These are phyloP conservation scores for Xylaria telfairii DNA, from an alignment of 495 filamentous ascomycete genomes.

Conservation along the genomic window DNA sequence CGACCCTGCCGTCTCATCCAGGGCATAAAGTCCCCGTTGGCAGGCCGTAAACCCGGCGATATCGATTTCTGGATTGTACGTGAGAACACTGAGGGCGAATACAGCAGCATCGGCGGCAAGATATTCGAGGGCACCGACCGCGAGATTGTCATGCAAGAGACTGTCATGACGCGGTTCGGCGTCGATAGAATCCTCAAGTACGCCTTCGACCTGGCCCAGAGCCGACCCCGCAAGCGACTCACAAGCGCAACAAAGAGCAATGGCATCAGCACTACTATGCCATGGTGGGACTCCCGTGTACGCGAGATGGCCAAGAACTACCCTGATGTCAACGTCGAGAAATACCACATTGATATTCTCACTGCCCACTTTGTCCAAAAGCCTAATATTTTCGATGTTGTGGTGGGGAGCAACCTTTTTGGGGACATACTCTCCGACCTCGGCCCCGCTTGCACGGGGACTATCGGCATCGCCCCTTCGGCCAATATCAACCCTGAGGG, in stretches of 20 bases:
- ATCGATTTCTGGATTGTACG: conserved; percentile 88
- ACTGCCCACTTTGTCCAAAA: conserved; percentile 86
- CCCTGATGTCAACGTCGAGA: conserved; percentile 72
- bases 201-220: conserved; percentile 75
- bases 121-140: conserved; percentile 64
- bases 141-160: conserved; percentile 70
- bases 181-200: conserved; percentile 78
- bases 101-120: conserved; percentile 59
- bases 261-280: conserved; percentile 71
- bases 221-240: conserved; percentile 73
- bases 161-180: conserved; percentile 74
- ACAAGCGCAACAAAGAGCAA: conserved; percentile 86
- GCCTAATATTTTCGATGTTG: conserved; percentile 77
- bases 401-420: conserved; percentile 84
- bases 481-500: conserved; percentile 71
- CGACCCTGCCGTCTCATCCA: conserved; percentile 70
- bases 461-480: conserved; percentile 79
- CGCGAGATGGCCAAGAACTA: conserved; percentile 75
- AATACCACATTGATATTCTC: conserved; percentile 82
- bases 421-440: conserved; percentile 86
- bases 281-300: conserved; percentile 79
- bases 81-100: conserved; percentile 83
- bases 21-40: conserved; percentile 52
- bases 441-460: conserved; percentile 84
- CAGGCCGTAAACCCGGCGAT: conserved; percentile 66